These are phyloP conservation scores for Scleroderma citrinum DNA, from an alignment of 768 basidiomycete species.

Conservation along the genomic window DNA sequence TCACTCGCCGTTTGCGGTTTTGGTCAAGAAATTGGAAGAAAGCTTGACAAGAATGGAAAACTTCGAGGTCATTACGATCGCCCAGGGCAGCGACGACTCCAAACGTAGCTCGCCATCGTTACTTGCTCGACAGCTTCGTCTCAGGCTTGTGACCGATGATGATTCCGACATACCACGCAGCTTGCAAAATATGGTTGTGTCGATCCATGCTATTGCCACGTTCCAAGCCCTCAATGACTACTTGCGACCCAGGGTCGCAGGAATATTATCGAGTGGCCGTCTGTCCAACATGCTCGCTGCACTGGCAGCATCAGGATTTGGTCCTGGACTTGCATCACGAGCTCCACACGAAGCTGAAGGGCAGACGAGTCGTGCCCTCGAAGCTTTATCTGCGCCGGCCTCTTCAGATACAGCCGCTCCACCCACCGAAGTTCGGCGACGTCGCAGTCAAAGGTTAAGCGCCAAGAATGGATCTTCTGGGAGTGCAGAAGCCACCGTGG, in stretches of 20 bases:
- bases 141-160: conserved; percentile 85
- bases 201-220: conserved; percentile 96
- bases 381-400: conserved; percentile 22
- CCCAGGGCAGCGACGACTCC: conserved; percentile 79
- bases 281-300: conserved; percentile 90
- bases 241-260: conserved; percentile 82
- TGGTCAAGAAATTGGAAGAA: conserved; percentile 96
- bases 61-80: conserved; percentile 90
- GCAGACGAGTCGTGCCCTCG: conserved; percentile 25
- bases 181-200: conserved; percentile 87
- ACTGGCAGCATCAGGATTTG: conserved; percentile 70
- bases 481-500: conserved; percentile 9
- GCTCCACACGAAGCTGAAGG: conserved; percentile 30
- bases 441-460: conserved; percentile 80
- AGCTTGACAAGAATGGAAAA: conserved; percentile 92
- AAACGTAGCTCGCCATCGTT: conserved; percentile 87
- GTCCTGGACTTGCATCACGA: conserved; percentile 41
- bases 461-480: conserved; percentile 47
- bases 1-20: conserved; percentile 61
- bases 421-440: conserved; percentile 45
- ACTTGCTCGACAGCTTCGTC: conserved; percentile 86
- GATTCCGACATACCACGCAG: conserved; percentile 84
- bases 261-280: conserved; percentile 56
- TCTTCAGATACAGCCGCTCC: conserved; percentile 31
- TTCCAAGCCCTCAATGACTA: conserved; percentile 98